A percentile compares a stretch with the other conserved stretches of the same genome.
Conservation (phyloP, 2,329 filamentous ascomycete genomes). For the Fusarium sp. region DNA sequence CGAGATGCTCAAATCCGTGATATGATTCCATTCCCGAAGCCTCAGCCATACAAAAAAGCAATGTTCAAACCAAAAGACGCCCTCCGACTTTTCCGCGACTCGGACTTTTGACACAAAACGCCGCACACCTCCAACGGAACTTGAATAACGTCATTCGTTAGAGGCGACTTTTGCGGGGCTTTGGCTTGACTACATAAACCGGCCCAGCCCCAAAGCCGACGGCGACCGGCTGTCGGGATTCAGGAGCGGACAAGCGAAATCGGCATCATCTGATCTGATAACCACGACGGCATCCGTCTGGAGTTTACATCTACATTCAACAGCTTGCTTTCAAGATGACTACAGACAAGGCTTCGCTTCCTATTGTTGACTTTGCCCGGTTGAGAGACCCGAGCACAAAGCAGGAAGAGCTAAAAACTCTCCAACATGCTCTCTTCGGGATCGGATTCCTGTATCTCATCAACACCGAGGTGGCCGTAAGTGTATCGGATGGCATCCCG, state of each 20-base stretch:
- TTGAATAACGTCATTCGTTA: slow-evolving; percentile 2
- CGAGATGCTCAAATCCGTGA: neutral
- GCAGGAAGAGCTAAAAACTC: slow-evolving; percentile 1
- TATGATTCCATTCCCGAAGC: neutral
- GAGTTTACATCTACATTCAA: neutral
- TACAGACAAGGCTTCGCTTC: neutral
- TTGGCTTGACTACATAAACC: neutral
- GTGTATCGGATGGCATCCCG: neutral
- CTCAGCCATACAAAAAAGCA: neutral
- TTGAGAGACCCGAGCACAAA: neutral
- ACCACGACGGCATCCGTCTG: neutral
- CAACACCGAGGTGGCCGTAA: slow-evolving; percentile 8
- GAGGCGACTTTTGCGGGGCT: neutral
- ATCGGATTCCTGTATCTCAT: slow-evolving; percentile 6
- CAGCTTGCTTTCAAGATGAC: neutral
- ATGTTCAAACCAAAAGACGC: neutral
- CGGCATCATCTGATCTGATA: neutral
- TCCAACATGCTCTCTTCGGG: slow-evolving; percentile 3
- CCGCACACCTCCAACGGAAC: neutral
- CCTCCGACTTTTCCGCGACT: neutral
- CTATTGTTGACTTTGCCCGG: neutral
- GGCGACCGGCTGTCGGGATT: neutral
- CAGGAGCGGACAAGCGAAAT: neutral
- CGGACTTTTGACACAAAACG: slow-evolving; percentile 5
- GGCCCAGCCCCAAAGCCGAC: neutral